Conservation (phyloP, 208 protist species). For the Naegleria lovaniensis region DNA sequence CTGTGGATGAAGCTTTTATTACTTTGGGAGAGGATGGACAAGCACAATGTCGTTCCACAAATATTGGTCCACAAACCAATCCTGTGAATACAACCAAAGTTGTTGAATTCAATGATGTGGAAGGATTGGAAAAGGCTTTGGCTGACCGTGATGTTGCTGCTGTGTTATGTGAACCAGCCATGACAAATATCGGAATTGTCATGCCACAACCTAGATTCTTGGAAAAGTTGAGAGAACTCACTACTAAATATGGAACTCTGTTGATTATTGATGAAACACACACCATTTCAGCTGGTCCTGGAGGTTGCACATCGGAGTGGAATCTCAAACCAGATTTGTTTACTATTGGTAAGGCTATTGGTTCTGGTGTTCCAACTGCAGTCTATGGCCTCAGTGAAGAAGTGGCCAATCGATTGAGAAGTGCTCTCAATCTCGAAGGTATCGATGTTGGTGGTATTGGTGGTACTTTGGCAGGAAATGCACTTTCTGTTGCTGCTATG, state of each 20-base stretch:
- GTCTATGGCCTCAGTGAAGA: conserved; percentile 45
- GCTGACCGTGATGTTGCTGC: conserved; percentile 36
- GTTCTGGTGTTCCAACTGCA: conserved; percentile 45
- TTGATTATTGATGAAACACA: conserved; percentile 49
- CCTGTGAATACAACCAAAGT: not conserved
- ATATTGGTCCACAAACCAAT: not conserved
- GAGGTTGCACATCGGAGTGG: conserved; percentile 43
- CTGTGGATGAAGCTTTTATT: not conserved
- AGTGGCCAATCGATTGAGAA: conserved; percentile 26
- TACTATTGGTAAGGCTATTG: conserved; percentile 50
- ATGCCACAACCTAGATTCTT: conserved; percentile 40
- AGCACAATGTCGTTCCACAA: not conserved
- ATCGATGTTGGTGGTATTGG: conserved; percentile 47
- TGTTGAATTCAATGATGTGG: not conserved
- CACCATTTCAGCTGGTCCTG: conserved; percentile 48
- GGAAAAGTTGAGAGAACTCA: conserved; percentile 37
- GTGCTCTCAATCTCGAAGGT: not conserved
- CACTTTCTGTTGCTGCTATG: conserved; percentile 46
- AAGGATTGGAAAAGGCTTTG: not conserved
- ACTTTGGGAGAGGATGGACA: not conserved
- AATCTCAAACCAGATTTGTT: conserved; percentile 46
- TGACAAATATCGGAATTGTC: conserved; percentile 49
- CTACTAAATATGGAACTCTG: conserved; percentile 39
- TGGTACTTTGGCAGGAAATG: conserved; percentile 48
- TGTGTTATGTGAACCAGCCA: conserved; percentile 47